phyloP scores from a whole-genome alignment of 2,329 filamentous ascomycete genomes.

The Emericellopsis atlantica region DNA sequence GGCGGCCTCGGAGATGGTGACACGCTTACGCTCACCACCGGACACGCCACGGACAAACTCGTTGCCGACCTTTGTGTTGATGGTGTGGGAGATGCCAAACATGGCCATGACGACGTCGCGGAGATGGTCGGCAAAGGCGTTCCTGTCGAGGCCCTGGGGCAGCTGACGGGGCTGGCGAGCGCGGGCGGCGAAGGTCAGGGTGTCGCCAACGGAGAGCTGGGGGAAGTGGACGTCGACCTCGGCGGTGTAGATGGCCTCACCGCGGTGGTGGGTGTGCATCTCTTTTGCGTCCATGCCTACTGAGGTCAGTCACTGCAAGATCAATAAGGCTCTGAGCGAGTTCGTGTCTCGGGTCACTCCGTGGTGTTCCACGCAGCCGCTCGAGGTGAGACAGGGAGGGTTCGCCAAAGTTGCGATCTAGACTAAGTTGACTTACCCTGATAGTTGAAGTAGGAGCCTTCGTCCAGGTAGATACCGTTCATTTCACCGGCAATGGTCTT shows the following conservation, averaged over 20 bases:
- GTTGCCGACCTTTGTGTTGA: constrained; percentile 62
- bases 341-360: neutral
- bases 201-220: constrained; percentile 65
- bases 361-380: constrained; percentile 1
- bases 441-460: constrained; percentile 67
- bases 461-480: constrained; percentile 63
- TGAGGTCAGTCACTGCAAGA: neutral
- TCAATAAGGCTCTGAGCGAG: too few species aligned
- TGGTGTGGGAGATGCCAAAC: constrained; percentile 61
- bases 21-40: constrained; percentile 60
- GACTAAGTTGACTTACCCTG: constrained; percentile 37
- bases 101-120: constrained; percentile 65
- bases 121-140: constrained; percentile 47
- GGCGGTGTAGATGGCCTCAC: constrained; percentile 78
- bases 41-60: constrained; percentile 64
- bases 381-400: constrained; percentile 1
- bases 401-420: neutral
- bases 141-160: constrained; percentile 41
- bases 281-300: constrained; percentile 52
- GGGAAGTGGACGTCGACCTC: constrained; percentile 78
- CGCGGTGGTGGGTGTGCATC: constrained; percentile 68
- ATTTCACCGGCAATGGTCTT: constrained; percentile 78
- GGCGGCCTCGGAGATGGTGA: constrained; percentile 48
- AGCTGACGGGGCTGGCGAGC: constrained; percentile 52
- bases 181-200: constrained; percentile 62